Evolutionary conservation across 768 basidiomycete species (phyloP).

Genomic region (Mycena filopes): DNA sequence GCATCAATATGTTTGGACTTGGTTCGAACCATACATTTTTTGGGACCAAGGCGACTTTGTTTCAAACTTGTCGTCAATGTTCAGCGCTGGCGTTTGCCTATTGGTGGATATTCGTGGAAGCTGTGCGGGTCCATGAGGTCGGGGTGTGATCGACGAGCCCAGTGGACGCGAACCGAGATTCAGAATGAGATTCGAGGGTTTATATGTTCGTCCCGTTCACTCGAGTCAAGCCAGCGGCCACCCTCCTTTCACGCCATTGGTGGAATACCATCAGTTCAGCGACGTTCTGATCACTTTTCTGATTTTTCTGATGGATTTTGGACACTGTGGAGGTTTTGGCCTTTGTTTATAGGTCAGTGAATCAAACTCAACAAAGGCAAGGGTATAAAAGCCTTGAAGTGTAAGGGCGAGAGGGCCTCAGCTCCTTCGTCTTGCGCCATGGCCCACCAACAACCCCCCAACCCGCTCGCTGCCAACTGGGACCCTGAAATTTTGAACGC

Average conservation of each 20-base stretch:
- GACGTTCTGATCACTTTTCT: slow-evolving; percentile 30
- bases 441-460: slow-evolving; percentile 19
- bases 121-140: slow-evolving; percentile 15
- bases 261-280: slow-evolving; percentile 15
- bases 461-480: slow-evolving; percentile 32
- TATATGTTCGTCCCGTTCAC: background rate
- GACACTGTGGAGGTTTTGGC: background rate
- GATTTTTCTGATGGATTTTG: slow-evolving; percentile 31
- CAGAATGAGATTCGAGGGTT: slow-evolving; percentile 18
- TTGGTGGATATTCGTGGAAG: slow-evolving; percentile 21
- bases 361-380: background rate
- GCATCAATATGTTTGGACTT: background rate
- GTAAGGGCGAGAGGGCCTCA: background rate
- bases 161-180: slow-evolving; percentile 16
- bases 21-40: background rate
- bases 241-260: slow-evolving; percentile 29
- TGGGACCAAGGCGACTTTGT: background rate
- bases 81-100: too few species aligned
- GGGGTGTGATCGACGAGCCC: background rate
- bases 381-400: slow-evolving; percentile 26
- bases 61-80: background rate
- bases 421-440: slow-evolving; percentile 7
- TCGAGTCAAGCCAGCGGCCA: slow-evolving; percentile 6
- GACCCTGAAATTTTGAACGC: slow-evolving; percentile 28
- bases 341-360: background rate